Evolutionary conservation across 1,284 basidiomycete species (phyloP), one percentile per base, ranked within the genome.

Genomic region (Xerocomus minutiporus): DNA sequence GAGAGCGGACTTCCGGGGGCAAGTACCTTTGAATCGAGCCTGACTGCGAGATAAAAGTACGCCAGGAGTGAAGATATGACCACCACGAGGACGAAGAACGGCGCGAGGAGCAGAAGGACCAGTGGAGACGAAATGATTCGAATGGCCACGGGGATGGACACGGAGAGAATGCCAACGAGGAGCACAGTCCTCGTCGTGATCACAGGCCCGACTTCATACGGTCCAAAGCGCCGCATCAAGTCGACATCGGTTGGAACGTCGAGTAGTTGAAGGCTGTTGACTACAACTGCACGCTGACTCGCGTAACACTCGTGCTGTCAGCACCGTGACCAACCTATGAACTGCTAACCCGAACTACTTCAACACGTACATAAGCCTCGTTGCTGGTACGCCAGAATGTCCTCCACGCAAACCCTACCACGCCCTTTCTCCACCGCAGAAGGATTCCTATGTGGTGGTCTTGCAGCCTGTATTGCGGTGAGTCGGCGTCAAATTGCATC

Each of bases 401-500:
- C 65, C 31, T 52, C 62, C 49, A 45, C 42, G 13, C 59, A 56
- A 46, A 13, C 43, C 23, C 46, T 39, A 8, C 7, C 39, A 5
- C 66, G 63, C 31, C 72, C 75, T 36, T 63, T 90, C 34, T 84
- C 83, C 41, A 88, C 86, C 0, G 59, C 73, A 35, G 93, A 95
- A 71, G 82, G 86, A 34, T 97, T 97, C 68, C 51, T 89, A 25
- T 88, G 88, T 57, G 94, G 94, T 58, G 93, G 89, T 39, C 69
- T 93, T 53, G 94, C 94, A 52, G 94, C 92, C 54, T 91, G 83
- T 65, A 86, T 89, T 42, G 94, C 93, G 38, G 93, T 93, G 42
- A 56, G 53, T 41, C 31, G 31, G 11, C 25, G 4, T 49, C 35
- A 11, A 17, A 31, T 35, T 32, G 31, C 29, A 43, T 36, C 15